Evolutionary conservation across 108 stramenopile species (phyloP), one percentile per base, ranked within the genome.

Genomic region (Schizochytrium sp.): DNA sequence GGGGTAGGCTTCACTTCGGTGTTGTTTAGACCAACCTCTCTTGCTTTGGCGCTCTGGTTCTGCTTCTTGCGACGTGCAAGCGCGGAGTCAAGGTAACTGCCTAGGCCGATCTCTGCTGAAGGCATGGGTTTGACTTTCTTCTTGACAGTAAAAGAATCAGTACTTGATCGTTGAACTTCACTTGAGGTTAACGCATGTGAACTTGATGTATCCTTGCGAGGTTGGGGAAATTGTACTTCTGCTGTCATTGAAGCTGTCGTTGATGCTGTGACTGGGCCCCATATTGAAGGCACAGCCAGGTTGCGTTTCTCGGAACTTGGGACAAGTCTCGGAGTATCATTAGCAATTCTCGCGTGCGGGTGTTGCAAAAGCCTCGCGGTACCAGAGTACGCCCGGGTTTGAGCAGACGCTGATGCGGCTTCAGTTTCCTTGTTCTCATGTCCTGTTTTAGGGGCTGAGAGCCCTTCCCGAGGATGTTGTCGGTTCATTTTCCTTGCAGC

Each of bases 341-440:
- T 15, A 1, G 40, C 64, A 44, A 69, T 69, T 69, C 15, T 7
- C 64, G 64, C 12, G 15, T 69, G 64, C 19, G 64, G 64, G 44
- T 69, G 64, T 69, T 69, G 64, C 64, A 69, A 69, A 15, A 69
- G 64, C 7, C 64, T 38, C 12, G 64, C 64, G 12, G 64, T 69
- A 28, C 64, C 64, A 1, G 64, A 69, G 28, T 69, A 69, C 12
- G 64, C 64, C 44, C 64, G 64, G 5, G 64, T 69, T 15, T 69
- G 64, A 8, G 64, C 64, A 15, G 64, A 69, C 12, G 64, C 64
- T 8, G 64, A 69, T 8, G 3, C 64, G 10, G 64, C 64, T 15
- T 38, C 64, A 7, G 8, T 38, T 15, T 15, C 12, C 42, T 44
- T 38, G 7, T 69, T 44, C 28, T 69, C 64, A 8, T 3, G 64